These are phyloP conservation scores for Xerocomellus chrysenteron DNA, from an alignment of 768 basidiomycete genomes.

Conservation along the genomic window DNA sequence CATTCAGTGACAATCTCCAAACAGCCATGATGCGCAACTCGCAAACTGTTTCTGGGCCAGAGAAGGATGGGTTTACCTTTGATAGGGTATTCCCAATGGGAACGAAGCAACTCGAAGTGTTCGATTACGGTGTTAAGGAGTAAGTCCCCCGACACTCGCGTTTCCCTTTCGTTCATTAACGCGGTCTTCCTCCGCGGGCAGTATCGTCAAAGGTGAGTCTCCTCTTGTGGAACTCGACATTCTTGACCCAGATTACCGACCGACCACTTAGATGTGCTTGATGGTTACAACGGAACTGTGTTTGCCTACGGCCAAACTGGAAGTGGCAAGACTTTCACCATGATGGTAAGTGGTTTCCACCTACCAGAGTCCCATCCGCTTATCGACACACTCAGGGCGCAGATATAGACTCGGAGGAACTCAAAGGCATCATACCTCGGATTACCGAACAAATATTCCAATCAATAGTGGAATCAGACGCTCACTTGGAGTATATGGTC, in stretches of 20 bases:
- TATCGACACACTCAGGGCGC: constrained; percentile 64
- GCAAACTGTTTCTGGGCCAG: constrained; percentile 72
- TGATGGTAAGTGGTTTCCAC: constrained; percentile 73
- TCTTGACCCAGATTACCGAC: constrained; percentile 18
- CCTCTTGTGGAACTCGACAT: not conserved
- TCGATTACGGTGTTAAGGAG: constrained; percentile 99
- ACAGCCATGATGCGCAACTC: constrained; percentile 79
- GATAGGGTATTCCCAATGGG: constrained; percentile 94
- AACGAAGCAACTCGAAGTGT: constrained; percentile 90
- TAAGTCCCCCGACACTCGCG: constrained; percentile 40
- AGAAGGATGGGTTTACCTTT: constrained; percentile 97
- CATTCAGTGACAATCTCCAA: constrained; percentile 83
- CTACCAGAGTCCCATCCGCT: constrained; percentile 5
- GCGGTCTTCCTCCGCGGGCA: constrained; percentile 29
- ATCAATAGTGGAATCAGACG: constrained; percentile 93
- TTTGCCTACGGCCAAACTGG: constrained; percentile 98
- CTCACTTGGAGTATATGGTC: constrained; percentile 95
- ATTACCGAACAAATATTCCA: constrained; percentile 99
- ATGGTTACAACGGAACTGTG: constrained; percentile 98
- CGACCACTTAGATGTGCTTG: constrained; percentile 77
- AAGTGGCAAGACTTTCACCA: constrained; percentile 96
- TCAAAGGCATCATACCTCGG: constrained; percentile 95
- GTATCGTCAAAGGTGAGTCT: constrained; percentile 81
- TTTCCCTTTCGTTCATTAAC: constrained; percentile 16
- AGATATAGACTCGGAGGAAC: constrained; percentile 90